Conservation (phyloP, 2,329 filamentous ascomycete species). For the Colletotrichum orbiculare region DNA sequence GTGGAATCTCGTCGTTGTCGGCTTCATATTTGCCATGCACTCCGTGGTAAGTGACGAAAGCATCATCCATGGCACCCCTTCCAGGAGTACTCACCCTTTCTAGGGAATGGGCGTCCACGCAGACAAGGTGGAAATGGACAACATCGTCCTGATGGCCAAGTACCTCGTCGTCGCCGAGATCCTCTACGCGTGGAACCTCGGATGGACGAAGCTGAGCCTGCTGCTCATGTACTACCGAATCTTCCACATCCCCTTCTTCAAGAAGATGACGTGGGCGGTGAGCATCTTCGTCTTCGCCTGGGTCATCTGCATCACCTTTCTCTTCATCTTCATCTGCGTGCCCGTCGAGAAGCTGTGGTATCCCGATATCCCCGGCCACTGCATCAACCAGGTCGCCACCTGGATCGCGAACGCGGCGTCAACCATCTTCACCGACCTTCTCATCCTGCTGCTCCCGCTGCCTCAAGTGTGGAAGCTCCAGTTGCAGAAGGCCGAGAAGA, state of each 20-base stretch:
- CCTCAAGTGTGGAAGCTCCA: conserved; percentile 59
- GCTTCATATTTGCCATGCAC: conserved; percentile 61
- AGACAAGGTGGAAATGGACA: conserved; percentile 46
- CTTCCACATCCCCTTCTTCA: conserved; percentile 57
- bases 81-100: background rate
- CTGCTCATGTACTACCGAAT: conserved; percentile 65
- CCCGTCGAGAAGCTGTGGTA: conserved; percentile 63
- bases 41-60: conserved; percentile 19
- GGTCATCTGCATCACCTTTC: conserved; percentile 59
- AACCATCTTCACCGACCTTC: conserved; percentile 58
- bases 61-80: background rate
- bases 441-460: conserved; percentile 57
- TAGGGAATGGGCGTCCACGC: conserved; percentile 60
- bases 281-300: conserved; percentile 57
- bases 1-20: conserved; percentile 56
- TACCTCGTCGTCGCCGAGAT: conserved; percentile 59
- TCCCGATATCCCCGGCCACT: conserved; percentile 54
- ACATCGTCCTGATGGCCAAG: conserved; percentile 58
- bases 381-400: conserved; percentile 60
- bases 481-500: conserved; percentile 53
- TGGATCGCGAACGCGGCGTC: conserved; percentile 62
- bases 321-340: conserved; percentile 64
- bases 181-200: conserved; percentile 59
- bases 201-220: conserved; percentile 61
- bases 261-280: conserved; percentile 53